These are phyloP conservation scores for Haplographium delicatum DNA, from an alignment of 495 filamentous ascomycete genomes.

Conservation along the genomic window DNA sequence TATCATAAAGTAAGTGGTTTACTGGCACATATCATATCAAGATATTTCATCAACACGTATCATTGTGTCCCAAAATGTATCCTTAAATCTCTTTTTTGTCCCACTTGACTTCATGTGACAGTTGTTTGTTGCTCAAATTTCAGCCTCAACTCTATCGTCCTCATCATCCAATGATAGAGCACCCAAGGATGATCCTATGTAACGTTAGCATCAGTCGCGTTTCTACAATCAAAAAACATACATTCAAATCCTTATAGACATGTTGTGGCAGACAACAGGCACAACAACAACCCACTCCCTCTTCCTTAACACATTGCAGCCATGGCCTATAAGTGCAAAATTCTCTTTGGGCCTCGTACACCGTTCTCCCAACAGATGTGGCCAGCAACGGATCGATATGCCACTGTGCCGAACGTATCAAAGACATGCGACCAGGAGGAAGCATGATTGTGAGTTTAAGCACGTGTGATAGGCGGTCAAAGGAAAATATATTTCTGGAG, in stretches of 20 bases:
- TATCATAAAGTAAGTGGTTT: too few relatives aligned
- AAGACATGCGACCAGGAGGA: too few relatives aligned
- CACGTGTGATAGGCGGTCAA: background rate
- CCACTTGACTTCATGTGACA: too few relatives aligned
- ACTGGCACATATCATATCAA: too few relatives aligned
- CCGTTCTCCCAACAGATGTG: too few relatives aligned
- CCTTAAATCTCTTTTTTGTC: too few relatives aligned
- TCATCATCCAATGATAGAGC: background rate
- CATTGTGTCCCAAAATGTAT: too few relatives aligned
- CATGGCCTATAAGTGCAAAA: background rate
- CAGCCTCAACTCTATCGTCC: background rate
- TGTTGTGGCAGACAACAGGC: background rate
- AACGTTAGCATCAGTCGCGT: background rate
- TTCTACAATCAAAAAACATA: background rate
- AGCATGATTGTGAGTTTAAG: slow-evolving; percentile 3
- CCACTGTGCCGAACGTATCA: too few relatives aligned
- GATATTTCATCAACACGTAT: too few relatives aligned
- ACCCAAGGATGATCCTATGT: background rate
- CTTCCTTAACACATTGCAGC: background rate
- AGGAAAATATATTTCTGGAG: slow-evolving; percentile 3
- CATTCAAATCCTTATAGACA: background rate
- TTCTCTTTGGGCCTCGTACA: background rate
- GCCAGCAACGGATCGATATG: too few relatives aligned
- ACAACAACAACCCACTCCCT: background rate
- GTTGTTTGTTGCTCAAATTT: too few relatives aligned